A percentile compares a stretch with the other conserved stretches of the same genome.
Conservation (phyloP, 1,284 basidiomycete species). For the Tilletia setariae region DNA sequence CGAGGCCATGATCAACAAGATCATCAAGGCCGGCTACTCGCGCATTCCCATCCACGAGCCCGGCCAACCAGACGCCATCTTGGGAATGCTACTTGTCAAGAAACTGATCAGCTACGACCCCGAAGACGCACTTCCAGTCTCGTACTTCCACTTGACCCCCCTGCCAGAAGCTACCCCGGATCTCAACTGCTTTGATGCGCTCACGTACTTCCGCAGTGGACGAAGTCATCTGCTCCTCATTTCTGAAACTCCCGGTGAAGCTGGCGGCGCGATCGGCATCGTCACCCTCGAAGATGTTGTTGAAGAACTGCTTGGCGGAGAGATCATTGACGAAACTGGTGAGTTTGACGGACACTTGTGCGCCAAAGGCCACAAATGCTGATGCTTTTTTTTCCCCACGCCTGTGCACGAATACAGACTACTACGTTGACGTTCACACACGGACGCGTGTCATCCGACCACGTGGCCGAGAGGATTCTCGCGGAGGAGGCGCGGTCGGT, state of each 20-base stretch:
- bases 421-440: slow-evolving; percentile 33
- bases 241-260: slow-evolving; percentile 73
- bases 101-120: slow-evolving; percentile 89
- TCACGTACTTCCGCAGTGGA: slow-evolving; percentile 72
- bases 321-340: slow-evolving; percentile 51
- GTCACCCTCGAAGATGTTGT: slow-evolving; percentile 59
- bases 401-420: background rate
- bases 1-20: slow-evolving; percentile 69
- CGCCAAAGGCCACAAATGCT: no score
- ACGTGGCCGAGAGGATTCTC: background rate
- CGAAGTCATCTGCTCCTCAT: slow-evolving; percentile 87
- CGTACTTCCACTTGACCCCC: slow-evolving; percentile 60
- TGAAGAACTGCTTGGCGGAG: slow-evolving; percentile 62
- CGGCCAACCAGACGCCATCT: slow-evolving; percentile 70
- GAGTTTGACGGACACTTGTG: background rate
- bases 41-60: slow-evolving; percentile 86
- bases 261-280: slow-evolving; percentile 66
- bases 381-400: background rate
- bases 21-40: slow-evolving; percentile 70
- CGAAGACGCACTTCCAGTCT: slow-evolving; percentile 71
- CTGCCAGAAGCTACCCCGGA: slow-evolving; percentile 83
- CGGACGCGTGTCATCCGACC: slow-evolving; percentile 40
- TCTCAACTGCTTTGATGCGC: slow-evolving; percentile 63
- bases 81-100: slow-evolving; percentile 72
- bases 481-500: background rate